Evolutionary conservation across 148 eudicot species (phyloP).

Genomic region (Rhododendron mucronatum): DNA sequence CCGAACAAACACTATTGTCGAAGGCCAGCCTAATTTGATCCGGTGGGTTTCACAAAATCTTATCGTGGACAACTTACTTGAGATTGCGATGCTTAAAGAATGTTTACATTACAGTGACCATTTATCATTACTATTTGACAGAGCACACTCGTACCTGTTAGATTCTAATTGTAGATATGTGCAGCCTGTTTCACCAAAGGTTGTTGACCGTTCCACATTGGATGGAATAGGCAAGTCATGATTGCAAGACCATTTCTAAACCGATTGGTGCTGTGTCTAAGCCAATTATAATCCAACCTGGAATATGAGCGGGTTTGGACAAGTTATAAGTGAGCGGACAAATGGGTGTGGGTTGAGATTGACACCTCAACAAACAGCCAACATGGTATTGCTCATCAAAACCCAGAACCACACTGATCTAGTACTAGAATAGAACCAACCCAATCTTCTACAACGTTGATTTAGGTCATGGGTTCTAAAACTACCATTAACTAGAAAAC

Average conservation of each 20-base stretch:
- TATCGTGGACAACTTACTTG: not conserved
- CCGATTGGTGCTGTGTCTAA: not conserved
- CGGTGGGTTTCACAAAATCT: not conserved
- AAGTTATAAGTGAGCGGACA: not conserved
- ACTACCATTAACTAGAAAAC: not conserved
- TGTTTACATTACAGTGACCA: not conserved
- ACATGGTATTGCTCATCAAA: not conserved
- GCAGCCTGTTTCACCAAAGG: not conserved
- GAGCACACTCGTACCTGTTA: too few species aligned
- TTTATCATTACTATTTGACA: too few species aligned
- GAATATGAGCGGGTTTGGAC: not conserved
- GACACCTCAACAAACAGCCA: not conserved
- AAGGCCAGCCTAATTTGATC: not conserved
- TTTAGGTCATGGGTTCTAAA: not conserved
- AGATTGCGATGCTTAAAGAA: not conserved
- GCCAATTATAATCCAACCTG: not conserved
- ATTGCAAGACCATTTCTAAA: not conserved
- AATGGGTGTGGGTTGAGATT: too few species aligned
- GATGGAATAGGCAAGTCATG: too few species aligned
- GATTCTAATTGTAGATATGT: too few species aligned
- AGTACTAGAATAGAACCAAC: not conserved
- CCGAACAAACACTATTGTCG: not conserved
- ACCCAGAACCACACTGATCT: not conserved
- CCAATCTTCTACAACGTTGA: not conserved
- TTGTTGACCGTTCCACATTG: not conserved